Percentiles rank a stretch among this genome's conserved stretches.
Evolutionary conservation across 202 grass and related monocot genomes (phyloP).

Genomic region (Dendrocalamus latiflorus): DNA sequence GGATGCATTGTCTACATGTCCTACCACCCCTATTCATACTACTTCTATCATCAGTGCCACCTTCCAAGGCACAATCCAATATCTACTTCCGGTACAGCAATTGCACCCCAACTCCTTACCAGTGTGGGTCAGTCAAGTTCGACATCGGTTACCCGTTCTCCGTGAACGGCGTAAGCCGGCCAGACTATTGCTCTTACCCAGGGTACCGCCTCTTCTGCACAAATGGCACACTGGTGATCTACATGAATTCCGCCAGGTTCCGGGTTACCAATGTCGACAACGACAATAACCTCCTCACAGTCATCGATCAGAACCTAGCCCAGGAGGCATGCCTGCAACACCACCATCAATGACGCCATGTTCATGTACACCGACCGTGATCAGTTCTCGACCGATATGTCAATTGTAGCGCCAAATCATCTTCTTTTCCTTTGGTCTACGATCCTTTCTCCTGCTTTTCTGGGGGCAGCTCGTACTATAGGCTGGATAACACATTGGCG

Average conservation of each 20-base stretch:
- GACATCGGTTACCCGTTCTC: conserved; percentile 37
- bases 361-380: conserved; percentile 36
- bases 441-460: neutral
- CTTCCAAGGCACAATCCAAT: neutral
- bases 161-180: neutral
- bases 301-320: conserved; percentile 21
- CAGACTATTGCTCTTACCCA: conserved; percentile 38
- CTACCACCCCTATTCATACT: neutral
- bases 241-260: neutral
- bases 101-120: neutral
- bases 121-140: conserved; percentile 4
- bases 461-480: conserved; percentile 10
- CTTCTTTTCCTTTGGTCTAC: neutral
- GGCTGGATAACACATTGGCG: neutral
- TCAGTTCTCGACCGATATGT: conserved; percentile 22
- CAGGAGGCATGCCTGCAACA: conserved; percentile 14
- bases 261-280: conserved; percentile 24
- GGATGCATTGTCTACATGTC: neutral
- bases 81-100: conserved; percentile 13
- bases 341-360: conserved; percentile 22
- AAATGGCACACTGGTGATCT: neutral
- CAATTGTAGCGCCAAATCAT: neutral
- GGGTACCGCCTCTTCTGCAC: conserved; percentile 25
- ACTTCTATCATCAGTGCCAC: neutral
- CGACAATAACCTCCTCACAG: conserved; percentile 1